Base-by-base conservation (phyloP, 2,329 filamentous ascomycete genomes). In the Aspergillus clavatus region DNA sequence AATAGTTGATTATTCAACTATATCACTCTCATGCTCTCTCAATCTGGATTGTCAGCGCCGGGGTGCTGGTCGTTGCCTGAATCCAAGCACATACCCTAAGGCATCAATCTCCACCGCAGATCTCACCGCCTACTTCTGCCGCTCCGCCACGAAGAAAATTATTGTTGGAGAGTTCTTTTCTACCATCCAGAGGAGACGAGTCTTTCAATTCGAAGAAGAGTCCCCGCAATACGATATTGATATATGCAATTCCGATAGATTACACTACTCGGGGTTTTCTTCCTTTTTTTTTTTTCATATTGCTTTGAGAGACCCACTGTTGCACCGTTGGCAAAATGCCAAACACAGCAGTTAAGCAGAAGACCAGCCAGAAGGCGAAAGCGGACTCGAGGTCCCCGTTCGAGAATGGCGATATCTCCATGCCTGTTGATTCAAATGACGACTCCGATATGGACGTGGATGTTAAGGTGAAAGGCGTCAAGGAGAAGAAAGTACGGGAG, bases 401-500 rank as follows among this genome's bases (percentile, higher is more conserved):
- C 23, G 57, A 66, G 38, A 54, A 48, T 26, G 45, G 42, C 29
- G 38, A 50, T 12, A 40, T 51, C 16, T 42, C 46, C 42, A 47
- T 54, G 14, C 40, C 48, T 38, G 45, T 43, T 39, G 50, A 54
- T 5, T 46, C 50, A 22, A 55, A 58, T 43, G 51, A 56, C 23
- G 54, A 58, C 28, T 47, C 57, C 37, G 56, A 63, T 12, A 55
- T 62, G 52, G 54, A 56, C n/a, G 57, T 56, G 52, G 54, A 56
- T 14, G 57, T 56, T 22, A 57, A 61, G 14, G 53, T 52, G 1
- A 57, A 48, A 28, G 51, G 47, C 3, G 55, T 56, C 14, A 58
- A 60, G 16, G 44, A 49, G 12, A 53, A 62, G 1, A 61, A 63
- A 3, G 55, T 66, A 10, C 60, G 72, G 43, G 83, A 86, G 40